Percentiles rank a stretch among this genome's conserved stretches.
Conservation (phyloP, 78 protist species). For the Dictyostelium capitatum region DNA sequence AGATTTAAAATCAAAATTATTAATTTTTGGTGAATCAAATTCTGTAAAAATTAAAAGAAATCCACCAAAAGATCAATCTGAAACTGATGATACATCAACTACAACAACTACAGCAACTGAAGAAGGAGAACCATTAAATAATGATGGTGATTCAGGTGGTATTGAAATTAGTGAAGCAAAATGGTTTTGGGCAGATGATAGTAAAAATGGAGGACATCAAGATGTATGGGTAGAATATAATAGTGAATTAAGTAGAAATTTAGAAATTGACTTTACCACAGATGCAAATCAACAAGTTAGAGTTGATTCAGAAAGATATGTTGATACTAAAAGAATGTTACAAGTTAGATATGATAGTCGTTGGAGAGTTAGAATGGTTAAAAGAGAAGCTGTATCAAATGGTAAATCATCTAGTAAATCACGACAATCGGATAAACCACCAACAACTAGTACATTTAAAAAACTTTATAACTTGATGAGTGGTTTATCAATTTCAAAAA, state of each 20-base stretch:
- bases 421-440: too few relatives aligned
- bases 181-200: conserved; percentile 1
- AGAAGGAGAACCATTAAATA: neutral
- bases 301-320: neutral
- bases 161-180: neutral
- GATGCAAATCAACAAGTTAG: neutral
- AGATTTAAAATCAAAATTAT: too few relatives aligned
- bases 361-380: neutral
- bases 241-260: neutral
- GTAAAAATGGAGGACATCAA: neutral
- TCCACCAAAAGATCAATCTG: neutral
- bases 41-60: too few relatives aligned
- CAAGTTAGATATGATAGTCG: neutral
- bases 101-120: too few relatives aligned
- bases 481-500: too few relatives aligned
- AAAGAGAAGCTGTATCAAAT: neutral
- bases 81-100: neutral
- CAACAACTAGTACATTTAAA: too few relatives aligned
- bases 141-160: neutral
- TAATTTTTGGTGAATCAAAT: too few relatives aligned
- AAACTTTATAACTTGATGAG: too few relatives aligned
- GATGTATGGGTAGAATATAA: neutral
- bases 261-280: neutral
- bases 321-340: neutral
- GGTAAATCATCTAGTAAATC: too few relatives aligned